These are phyloP conservation scores for Sequoia sempervirens DNA, from an alignment of 75 land plant genomes.

Conservation along the genomic window DNA sequence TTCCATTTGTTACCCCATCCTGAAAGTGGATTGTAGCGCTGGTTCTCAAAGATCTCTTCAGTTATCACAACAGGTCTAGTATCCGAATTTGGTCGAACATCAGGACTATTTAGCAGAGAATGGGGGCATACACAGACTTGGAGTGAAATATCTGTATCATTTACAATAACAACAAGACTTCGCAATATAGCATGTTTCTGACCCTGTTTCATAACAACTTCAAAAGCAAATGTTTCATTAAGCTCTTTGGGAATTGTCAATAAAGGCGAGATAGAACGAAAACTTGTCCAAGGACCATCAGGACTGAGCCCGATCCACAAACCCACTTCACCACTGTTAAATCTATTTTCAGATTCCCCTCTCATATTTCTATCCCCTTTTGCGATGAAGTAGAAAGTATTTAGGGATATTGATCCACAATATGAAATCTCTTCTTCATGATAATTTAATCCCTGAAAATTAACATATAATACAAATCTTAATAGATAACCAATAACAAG, in stretches of 20 bases:
- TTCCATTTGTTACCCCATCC: slow-evolving; percentile 73
- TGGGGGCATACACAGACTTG: slow-evolving; percentile 61
- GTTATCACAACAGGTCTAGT: slow-evolving; percentile 16
- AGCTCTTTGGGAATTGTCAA: slow-evolving; percentile 65
- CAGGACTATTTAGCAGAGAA: slow-evolving; percentile 25
- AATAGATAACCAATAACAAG: slow-evolving; percentile 3
- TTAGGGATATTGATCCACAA: slow-evolving; percentile 35
- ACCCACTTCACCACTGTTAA: slow-evolving; percentile 43
- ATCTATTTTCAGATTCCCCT: neutral
- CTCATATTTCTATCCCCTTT: neutral
- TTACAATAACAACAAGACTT: slow-evolving; percentile 63
- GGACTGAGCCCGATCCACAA: slow-evolving; percentile 62
- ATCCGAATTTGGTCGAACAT: slow-evolving; percentile 10
- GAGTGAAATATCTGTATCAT: slow-evolving; percentile 69
- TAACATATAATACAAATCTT: slow-evolving; percentile 14
- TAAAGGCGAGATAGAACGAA: slow-evolving; percentile 61
- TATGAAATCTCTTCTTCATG: slow-evolving; percentile 5
- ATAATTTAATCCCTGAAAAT: slow-evolving; percentile 10
- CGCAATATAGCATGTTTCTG: slow-evolving; percentile 79
- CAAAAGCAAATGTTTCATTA: slow-evolving; percentile 60
- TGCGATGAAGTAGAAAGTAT: slow-evolving; percentile 46
- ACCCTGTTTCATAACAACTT: slow-evolving; percentile 70
- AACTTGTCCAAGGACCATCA: slow-evolving; percentile 72
- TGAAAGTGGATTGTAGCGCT: slow-evolving; percentile 65
- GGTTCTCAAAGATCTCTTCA: slow-evolving; percentile 79